Conservation (phyloP, 1,139 yeast species). For the Protomyces gravidus region DNA sequence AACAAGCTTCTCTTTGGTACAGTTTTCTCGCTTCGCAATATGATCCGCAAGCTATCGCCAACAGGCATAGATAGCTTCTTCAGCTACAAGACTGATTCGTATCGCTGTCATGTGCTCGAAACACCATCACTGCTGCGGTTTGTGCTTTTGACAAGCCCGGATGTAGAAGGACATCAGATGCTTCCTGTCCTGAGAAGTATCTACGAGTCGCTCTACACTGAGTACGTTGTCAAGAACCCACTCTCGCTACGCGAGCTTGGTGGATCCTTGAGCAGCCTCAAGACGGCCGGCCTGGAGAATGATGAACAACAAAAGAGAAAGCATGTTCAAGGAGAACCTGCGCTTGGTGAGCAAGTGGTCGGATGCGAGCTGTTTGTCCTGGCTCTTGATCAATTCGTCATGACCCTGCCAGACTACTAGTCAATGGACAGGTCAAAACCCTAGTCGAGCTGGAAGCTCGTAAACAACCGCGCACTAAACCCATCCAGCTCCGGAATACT, state of each 20-base stretch:
- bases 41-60: slow-evolving; percentile 58
- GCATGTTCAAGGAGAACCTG: slow-evolving; percentile 1
- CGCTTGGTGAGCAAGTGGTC: slow-evolving; percentile 10
- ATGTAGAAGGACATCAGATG: slow-evolving; percentile 40
- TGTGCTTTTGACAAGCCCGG: slow-evolving; percentile 66
- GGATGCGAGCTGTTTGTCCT: slow-evolving; percentile 22
- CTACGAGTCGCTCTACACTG: slow-evolving; percentile 63
- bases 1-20: slow-evolving; percentile 79
- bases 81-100: slow-evolving; percentile 66
- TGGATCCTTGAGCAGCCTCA: neutral
- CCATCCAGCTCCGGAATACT: slow-evolving; percentile 21
- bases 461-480: slow-evolving; percentile 26
- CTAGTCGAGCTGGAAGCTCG: slow-evolving; percentile 13
- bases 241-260: slow-evolving; percentile 1
- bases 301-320: neutral
- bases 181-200: slow-evolving; percentile 55
- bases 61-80: slow-evolving; percentile 43
- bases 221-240: slow-evolving; percentile 60
- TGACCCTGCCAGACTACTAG: slow-evolving; percentile 7
- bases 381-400: slow-evolving; percentile 19
- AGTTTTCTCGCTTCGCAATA: slow-evolving; percentile 69
- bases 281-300: neutral
- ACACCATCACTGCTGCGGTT: slow-evolving; percentile 75
- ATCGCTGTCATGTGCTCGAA: slow-evolving; percentile 73
- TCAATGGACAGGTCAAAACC: neutral